Evolutionary conservation across 371 early-diverging fungal species (phyloP).

Genomic region (Rhizopus delemar): DNA sequence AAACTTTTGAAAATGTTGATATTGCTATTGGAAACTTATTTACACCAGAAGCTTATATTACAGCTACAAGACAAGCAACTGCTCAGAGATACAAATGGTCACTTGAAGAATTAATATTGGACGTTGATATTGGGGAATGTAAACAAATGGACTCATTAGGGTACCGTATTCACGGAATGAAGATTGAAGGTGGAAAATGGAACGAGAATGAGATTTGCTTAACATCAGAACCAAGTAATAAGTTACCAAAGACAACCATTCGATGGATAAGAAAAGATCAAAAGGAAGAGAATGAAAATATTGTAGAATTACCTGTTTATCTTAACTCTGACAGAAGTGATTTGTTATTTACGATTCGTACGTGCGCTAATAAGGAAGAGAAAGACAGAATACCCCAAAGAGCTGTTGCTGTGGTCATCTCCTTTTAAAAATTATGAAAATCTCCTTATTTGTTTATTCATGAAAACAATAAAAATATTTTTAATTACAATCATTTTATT

Average conservation of each 20-base stretch:
- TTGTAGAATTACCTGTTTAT: constrained; percentile 76
- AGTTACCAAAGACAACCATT: constrained; percentile 45
- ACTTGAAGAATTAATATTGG: constrained; percentile 65
- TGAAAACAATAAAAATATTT: constrained; percentile 1
- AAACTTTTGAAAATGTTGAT: constrained; percentile 36
- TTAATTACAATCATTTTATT: not conserved
- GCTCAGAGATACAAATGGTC: constrained; percentile 74
- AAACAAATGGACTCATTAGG: constrained; percentile 19
- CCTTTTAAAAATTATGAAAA: constrained; percentile 32
- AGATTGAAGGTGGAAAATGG: constrained; percentile 75
- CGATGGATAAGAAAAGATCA: constrained; percentile 54
- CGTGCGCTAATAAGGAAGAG: constrained; percentile 44
- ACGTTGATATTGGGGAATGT: constrained; percentile 45
- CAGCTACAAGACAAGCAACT: constrained; percentile 87
- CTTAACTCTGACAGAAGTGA: constrained; percentile 79
- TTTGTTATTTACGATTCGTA: constrained; percentile 70
- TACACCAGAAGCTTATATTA: constrained; percentile 90
- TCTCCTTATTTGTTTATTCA: not conserved
- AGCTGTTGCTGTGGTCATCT: constrained; percentile 71
- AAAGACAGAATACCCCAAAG: constrained; percentile 68
- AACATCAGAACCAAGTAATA: constrained; percentile 51
- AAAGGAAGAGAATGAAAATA: constrained; percentile 11
- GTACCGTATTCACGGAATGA: constrained; percentile 51
- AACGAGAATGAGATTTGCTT: constrained; percentile 49
- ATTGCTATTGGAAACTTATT: constrained; percentile 90